Conservation (phyloP, 805 yeast species). For the Metschnikowia dekortorum region DNA sequence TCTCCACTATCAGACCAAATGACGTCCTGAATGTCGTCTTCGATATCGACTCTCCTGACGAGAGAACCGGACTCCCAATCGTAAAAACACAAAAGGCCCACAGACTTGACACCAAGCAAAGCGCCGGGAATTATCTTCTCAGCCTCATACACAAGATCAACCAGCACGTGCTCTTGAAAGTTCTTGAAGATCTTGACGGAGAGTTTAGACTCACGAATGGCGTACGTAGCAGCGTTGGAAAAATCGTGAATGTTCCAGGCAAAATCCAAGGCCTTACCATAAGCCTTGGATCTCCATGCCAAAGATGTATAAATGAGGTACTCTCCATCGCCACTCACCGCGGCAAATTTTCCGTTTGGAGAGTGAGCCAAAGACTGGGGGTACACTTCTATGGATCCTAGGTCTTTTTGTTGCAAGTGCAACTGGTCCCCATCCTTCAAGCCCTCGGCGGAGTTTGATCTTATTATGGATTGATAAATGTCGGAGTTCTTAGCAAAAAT, state of each 20-base stretch:
- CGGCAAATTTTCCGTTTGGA: constrained; percentile 95
- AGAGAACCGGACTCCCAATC: constrained; percentile 89
- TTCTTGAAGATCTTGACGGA: constrained; percentile 72
- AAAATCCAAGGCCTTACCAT: constrained; percentile 85
- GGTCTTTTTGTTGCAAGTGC: constrained; percentile 76
- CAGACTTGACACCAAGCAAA: constrained; percentile 79
- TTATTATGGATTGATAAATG: constrained; percentile 77
- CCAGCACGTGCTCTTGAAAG: constrained; percentile 70
- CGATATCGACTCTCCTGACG: constrained; percentile 85
- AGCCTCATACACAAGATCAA: constrained; percentile 66
- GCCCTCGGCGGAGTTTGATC: constrained; percentile 56
- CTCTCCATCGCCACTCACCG: constrained; percentile 98
- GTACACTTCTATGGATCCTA: constrained; percentile 91
- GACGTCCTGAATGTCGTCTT: constrained; percentile 67
- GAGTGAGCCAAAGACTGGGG: constrained; percentile 87
- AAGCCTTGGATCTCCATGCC: constrained; percentile 96
- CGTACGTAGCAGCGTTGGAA: constrained; percentile 66
- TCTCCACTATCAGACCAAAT: constrained; percentile 95
- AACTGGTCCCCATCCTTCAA: constrained; percentile 77
- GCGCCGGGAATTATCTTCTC: constrained; percentile 86
- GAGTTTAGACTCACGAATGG: constrained; percentile 67
- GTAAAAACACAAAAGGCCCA: constrained; percentile 79
- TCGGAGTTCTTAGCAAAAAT: constrained; percentile 91
- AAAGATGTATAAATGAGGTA: constrained; percentile 92
- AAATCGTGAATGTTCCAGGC: constrained; percentile 85